Evolutionary conservation across 1,139 yeast genomes (phyloP).

Genomic region (Pneumocystis murina): DNA sequence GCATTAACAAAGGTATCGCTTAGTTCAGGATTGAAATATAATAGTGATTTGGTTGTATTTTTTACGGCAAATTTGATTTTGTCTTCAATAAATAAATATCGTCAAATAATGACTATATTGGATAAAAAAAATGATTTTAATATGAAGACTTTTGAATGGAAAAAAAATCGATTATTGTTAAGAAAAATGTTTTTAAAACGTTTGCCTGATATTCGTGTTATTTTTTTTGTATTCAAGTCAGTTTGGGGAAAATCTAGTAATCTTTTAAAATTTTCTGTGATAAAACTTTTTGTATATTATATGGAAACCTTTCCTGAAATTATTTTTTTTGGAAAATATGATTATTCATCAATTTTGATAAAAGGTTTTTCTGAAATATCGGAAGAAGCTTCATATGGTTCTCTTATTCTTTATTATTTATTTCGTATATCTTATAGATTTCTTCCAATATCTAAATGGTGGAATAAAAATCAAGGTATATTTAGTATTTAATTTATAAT

Average conservation of each 20-base stretch:
- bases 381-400: neutral
- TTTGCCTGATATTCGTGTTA: constrained; percentile 8
- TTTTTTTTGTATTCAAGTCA: constrained; percentile 25
- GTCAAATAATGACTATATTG: constrained; percentile 25
- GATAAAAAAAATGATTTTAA: constrained; percentile 24
- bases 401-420: neutral
- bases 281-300: neutral
- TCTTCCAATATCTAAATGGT: neutral
- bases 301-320: neutral
- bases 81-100: constrained; percentile 37
- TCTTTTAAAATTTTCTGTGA: neutral
- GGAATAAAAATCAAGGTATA: neutral
- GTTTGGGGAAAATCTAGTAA: constrained; percentile 18
- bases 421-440: neutral
- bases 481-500: neutral
- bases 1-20: constrained; percentile 48
- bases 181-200: constrained; percentile 6
- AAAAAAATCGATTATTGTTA: neutral
- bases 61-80: constrained; percentile 47
- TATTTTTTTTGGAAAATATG: neutral
- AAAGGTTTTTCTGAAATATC: neutral
- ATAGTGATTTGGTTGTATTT: constrained; percentile 47
- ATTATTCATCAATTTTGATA: neutral
- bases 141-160: neutral
- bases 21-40: constrained; percentile 41